These are phyloP conservation scores for Colletotrichum lini DNA, from an alignment of 2,329 filamentous ascomycete species.

Conservation along the genomic window DNA sequence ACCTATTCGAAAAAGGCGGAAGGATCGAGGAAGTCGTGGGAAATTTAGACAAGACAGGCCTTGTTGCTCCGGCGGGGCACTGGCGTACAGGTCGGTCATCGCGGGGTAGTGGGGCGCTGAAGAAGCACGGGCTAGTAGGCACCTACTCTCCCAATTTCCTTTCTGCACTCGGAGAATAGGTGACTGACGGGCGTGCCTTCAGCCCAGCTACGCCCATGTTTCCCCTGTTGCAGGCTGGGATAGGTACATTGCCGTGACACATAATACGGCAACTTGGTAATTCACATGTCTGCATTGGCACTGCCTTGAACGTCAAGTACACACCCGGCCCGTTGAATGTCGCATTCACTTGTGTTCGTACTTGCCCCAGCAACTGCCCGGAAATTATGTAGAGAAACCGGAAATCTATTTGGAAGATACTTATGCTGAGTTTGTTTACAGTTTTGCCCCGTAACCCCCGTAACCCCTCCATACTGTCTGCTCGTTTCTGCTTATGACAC, in stretches of 20 bases:
- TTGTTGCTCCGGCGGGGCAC: conserved; percentile 39
- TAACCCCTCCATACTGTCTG: background rate
- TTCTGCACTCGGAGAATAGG: background rate
- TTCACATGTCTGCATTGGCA: too few species aligned
- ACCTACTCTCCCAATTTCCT: background rate
- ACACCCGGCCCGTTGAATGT: too few species aligned
- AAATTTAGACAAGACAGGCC: conserved; percentile 34
- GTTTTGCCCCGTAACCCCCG: background rate
- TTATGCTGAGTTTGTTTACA: background rate
- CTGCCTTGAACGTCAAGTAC: too few species aligned
- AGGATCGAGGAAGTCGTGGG: conserved; percentile 29
- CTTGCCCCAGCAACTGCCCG: background rate
- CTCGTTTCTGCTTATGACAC: background rate
- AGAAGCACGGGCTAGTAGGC: conserved; percentile 8
- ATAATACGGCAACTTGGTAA: background rate
- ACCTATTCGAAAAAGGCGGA: conserved; percentile 19
- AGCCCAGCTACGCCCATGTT: background rate
- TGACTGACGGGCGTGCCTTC: background rate
- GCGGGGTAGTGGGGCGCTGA: conserved; percentile 42
- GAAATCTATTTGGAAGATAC: background rate
- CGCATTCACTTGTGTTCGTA: background rate
- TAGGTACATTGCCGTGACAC: background rate
- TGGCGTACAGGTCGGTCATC: conserved; percentile 29
- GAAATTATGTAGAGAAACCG: background rate
- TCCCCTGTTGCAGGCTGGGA: background rate